These are phyloP conservation scores for Agrocybe pediades DNA, from an alignment of 768 basidiomycete genomes.

Conservation along the genomic window DNA sequence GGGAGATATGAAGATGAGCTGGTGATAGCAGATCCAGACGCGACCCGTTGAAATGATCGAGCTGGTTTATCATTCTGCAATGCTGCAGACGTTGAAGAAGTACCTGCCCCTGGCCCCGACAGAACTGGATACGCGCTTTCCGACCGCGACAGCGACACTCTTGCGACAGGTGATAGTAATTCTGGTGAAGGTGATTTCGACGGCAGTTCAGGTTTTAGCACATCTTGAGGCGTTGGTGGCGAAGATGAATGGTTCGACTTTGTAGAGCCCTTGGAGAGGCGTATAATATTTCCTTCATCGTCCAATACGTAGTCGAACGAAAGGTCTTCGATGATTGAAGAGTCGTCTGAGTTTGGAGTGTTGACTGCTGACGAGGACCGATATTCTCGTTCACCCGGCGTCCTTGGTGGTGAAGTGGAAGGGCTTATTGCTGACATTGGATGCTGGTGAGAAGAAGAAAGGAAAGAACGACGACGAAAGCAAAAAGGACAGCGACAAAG, in stretches of 20 bases:
- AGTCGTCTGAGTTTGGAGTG: conserved; percentile 52
- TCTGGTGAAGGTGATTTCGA: conserved; percentile 35
- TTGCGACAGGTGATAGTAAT: conserved; percentile 38
- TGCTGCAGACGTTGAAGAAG: conserved; percentile 18
- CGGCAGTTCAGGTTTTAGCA: conserved; percentile 39
- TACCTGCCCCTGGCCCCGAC: conserved; percentile 28
- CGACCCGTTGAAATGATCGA: conserved; percentile 67
- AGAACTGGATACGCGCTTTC: conserved; percentile 62
- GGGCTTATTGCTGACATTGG: conserved; percentile 30
- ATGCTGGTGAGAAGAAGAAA: conserved; percentile 13
- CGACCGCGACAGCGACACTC: conserved; percentile 63
- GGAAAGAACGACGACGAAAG: conserved; percentile 31
- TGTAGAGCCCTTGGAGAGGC: conserved; percentile 54
- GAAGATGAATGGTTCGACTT: conserved; percentile 45
- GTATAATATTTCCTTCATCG: conserved; percentile 55
- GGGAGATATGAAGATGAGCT: conserved; percentile 32
- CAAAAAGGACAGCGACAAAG: conserved; percentile 28
- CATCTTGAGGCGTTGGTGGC: conserved; percentile 47
- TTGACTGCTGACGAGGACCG: conserved; percentile 20
- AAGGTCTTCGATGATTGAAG: conserved; percentile 61
- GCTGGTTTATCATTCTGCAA: conserved; percentile 34
- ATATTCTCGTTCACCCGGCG: conserved; percentile 35
- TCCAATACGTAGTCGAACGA: conserved; percentile 67
- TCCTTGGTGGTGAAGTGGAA: conserved; percentile 40
- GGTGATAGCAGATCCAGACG: conserved; percentile 58